Conservation (phyloP, 1,284 basidiomycete species). For the Athelia psychrophila region DNA sequence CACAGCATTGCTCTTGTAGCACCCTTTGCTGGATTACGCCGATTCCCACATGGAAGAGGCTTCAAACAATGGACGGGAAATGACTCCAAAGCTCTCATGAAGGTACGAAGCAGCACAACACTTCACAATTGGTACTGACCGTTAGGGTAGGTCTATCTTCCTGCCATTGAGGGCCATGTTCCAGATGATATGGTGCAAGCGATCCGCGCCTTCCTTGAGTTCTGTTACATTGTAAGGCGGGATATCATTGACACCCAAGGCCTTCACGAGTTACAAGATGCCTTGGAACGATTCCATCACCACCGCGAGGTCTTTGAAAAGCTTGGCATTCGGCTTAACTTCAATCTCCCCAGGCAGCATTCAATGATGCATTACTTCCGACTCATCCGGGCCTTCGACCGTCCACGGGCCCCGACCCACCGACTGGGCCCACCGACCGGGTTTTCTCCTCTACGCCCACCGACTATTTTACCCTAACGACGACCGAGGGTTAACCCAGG, state of each 20-base stretch:
- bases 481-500: too few species aligned
- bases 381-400: not conserved
- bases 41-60: conserved; percentile 7
- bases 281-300: conserved; percentile 15
- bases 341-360: conserved; percentile 22
- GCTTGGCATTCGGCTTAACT: conserved; percentile 7
- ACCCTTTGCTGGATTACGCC: conserved; percentile 1
- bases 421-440: too few species aligned
- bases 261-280: conserved; percentile 12
- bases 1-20: conserved; percentile 5
- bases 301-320: conserved; percentile 17
- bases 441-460: too few species aligned
- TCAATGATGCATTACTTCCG: conserved; percentile 8
- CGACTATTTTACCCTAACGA: too few species aligned
- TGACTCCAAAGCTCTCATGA: conserved; percentile 25
- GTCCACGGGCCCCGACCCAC: too few species aligned
- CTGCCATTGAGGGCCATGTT: conserved; percentile 12
- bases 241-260: conserved; percentile 4
- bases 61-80: conserved; percentile 27
- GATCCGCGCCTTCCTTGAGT: conserved; percentile 16
- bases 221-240: conserved; percentile 17
- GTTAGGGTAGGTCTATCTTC: conserved; percentile 7
- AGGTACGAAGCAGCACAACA: conserved; percentile 3
- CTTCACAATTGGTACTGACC: not conserved
- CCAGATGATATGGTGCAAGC: conserved; percentile 11